Evolutionary conservation across 2,329 filamentous ascomycete species (phyloP).

Genomic region (Scedosporium apiospermum): DNA sequence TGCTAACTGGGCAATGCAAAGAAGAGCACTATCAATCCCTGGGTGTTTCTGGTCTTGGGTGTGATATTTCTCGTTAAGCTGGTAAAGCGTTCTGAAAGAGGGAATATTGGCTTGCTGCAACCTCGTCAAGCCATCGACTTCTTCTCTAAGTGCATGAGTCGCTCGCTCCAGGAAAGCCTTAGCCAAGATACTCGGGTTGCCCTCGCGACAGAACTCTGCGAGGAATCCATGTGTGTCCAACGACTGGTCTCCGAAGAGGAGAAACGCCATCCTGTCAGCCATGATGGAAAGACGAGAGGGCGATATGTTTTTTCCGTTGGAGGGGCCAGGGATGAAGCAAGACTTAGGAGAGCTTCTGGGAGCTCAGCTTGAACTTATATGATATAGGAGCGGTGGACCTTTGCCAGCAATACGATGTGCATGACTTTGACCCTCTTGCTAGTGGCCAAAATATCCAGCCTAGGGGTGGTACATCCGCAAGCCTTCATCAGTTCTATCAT

Average conservation of each 20-base stretch:
- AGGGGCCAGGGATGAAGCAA: neutral
- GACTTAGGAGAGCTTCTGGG: neutral
- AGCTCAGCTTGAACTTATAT: constrained; percentile 6
- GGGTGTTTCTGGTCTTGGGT: constrained; percentile 46
- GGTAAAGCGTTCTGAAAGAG: constrained; percentile 50
- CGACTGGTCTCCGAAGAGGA: constrained; percentile 65
- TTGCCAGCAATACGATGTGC: neutral
- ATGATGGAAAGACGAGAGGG: neutral
- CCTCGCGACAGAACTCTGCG: constrained; percentile 39
- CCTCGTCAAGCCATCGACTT: constrained; percentile 47
- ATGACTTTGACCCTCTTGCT: constrained; percentile 1
- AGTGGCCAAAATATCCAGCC: constrained; percentile 2
- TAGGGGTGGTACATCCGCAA: neutral
- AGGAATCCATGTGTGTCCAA: constrained; percentile 56
- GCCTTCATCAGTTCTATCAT: neutral
- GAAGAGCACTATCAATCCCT: constrained; percentile 54
- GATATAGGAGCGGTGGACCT: neutral
- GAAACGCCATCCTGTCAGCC: constrained; percentile 34
- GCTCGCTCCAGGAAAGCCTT: constrained; percentile 52
- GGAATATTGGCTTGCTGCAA: constrained; percentile 50
- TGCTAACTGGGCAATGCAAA: constrained; percentile 55
- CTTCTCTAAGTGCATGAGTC: constrained; percentile 47
- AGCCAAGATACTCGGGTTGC: constrained; percentile 40
- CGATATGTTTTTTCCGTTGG: neutral
- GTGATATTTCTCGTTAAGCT: constrained; percentile 57